These are phyloP conservation scores for Populus alba DNA, from an alignment of 345 rosid species.

Conservation along the genomic window DNA sequence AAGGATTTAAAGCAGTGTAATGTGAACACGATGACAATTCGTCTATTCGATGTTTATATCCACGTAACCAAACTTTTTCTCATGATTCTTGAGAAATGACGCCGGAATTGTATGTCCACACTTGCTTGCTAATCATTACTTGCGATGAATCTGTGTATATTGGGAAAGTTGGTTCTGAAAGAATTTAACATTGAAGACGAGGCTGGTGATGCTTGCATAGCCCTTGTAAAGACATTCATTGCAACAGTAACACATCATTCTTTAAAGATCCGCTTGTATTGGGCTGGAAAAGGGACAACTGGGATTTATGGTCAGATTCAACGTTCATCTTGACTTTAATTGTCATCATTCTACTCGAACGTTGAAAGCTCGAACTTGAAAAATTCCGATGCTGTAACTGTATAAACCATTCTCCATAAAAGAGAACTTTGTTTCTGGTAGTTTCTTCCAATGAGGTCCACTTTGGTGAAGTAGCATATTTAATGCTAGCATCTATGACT, in stretches of 20 bases:
- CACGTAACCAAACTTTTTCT: no score
- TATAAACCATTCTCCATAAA: no score
- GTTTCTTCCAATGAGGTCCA: neutral
- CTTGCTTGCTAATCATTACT: neutral
- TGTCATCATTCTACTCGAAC: neutral
- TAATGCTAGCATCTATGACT: neutral
- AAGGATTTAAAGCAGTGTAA: no score
- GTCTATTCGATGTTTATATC: no score
- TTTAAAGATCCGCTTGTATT: constrained; percentile 25
- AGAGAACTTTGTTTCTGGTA: neutral
- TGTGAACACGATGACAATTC: constrained; percentile 53
- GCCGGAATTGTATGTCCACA: neutral
- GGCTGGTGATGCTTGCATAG: constrained; percentile 23
- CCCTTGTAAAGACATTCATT: constrained; percentile 20
- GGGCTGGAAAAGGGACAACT: constrained; percentile 35
- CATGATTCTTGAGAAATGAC: no score
- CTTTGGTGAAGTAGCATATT: neutral
- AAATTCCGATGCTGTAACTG: neutral
- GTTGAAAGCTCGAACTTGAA: neutral
- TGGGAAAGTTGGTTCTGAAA: constrained; percentile 25
- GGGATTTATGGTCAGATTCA: constrained; percentile 21
- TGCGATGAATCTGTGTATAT: neutral
- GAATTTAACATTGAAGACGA: constrained; percentile 25
- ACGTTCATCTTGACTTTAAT: neutral
- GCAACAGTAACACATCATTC: constrained; percentile 18